phyloP scores from a whole-genome alignment of 78 protist species.

The Bigelowiella natans region DNA sequence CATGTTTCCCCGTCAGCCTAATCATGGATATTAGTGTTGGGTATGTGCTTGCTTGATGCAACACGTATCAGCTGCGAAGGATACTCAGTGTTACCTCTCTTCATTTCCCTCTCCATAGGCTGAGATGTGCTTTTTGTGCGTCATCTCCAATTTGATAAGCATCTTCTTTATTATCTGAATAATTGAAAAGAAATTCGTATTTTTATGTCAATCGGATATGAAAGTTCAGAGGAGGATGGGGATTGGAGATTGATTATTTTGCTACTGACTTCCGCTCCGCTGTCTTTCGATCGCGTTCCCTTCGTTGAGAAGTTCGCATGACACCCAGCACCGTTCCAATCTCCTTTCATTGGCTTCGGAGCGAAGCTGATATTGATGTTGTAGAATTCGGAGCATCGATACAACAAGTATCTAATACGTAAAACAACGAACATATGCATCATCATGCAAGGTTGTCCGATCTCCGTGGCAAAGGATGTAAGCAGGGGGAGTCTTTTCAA shows the following conservation, averaged over 20 bases:
- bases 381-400: slow-evolving; percentile 58
- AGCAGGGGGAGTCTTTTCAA: too few relatives aligned
- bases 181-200: not conserved
- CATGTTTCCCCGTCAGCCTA: slow-evolving; percentile 73
- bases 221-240: not conserved
- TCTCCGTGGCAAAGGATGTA: too few relatives aligned
- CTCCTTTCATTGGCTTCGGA: slow-evolving; percentile 77
- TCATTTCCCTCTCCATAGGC: slow-evolving; percentile 70
- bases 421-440: not conserved
- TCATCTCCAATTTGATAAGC: slow-evolving; percentile 14
- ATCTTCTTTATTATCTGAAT: slow-evolving; percentile 14
- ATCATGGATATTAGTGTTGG: too few relatives aligned
- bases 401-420: slow-evolving; percentile 16
- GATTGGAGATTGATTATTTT: too few relatives aligned
- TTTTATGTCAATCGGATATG: not conserved
- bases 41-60: too few relatives aligned
- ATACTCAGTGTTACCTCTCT: too few relatives aligned
- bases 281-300: slow-evolving; percentile 52
- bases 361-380: slow-evolving; percentile 49
- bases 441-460: not conserved
- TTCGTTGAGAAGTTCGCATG: slow-evolving; percentile 78
- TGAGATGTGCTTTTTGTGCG: slow-evolving; percentile 50
- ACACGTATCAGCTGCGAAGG: too few relatives aligned
- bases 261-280: slow-evolving; percentile 1
- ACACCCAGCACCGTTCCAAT: slow-evolving; percentile 87